Evolutionary conservation across 805 yeast genomes (phyloP).

Genomic region (Scheffersomyces stipitis): DNA sequence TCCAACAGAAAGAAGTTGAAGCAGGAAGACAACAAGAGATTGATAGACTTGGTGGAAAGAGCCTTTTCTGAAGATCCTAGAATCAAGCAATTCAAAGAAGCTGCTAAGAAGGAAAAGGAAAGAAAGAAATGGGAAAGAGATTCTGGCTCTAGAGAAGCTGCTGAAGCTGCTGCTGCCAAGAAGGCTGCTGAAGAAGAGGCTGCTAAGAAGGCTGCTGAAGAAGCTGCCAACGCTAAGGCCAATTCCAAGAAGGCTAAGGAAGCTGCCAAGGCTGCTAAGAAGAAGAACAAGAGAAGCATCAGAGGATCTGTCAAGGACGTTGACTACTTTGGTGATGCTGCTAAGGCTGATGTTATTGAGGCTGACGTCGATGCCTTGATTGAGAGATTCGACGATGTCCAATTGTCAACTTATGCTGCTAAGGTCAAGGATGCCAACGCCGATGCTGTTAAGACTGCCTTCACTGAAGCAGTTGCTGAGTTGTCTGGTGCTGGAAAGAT

Average conservation of each 20-base stretch:
- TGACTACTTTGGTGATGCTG: constrained; percentile 80
- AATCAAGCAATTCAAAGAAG: constrained; percentile 88
- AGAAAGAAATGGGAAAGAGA: constrained; percentile 96
- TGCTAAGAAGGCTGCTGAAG: constrained; percentile 73
- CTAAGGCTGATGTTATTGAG: constrained; percentile 64
- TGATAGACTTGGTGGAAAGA: constrained; percentile 82
- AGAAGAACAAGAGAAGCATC: constrained; percentile 91
- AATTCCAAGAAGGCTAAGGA: constrained; percentile 82
- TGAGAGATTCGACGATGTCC: constrained; percentile 76
- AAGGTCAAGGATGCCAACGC: constrained; percentile 59
- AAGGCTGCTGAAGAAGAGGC: constrained; percentile 87
- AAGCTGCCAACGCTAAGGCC: constrained; percentile 57
- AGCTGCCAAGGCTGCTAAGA: constrained; percentile 95
- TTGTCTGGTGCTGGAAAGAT: constrained; percentile 55
- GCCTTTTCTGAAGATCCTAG: constrained; percentile 93
- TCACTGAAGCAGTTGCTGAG: constrained; percentile 55
- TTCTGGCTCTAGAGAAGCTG: constrained; percentile 96
- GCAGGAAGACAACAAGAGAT: constrained; percentile 93
- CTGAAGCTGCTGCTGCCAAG: constrained; percentile 83
- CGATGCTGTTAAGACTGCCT: constrained; percentile 56
- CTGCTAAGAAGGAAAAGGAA: constrained; percentile 92
- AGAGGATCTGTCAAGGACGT: constrained; percentile 82
- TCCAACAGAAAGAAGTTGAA: constrained; percentile 96
- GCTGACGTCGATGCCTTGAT: constrained; percentile 78
- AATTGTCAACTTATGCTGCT: constrained; percentile 71